A percentile compares a stretch with the other conserved stretches of the same genome.
Conservation (phyloP, 208 protist species). For the Blastocrithidia nonstop region DNA sequence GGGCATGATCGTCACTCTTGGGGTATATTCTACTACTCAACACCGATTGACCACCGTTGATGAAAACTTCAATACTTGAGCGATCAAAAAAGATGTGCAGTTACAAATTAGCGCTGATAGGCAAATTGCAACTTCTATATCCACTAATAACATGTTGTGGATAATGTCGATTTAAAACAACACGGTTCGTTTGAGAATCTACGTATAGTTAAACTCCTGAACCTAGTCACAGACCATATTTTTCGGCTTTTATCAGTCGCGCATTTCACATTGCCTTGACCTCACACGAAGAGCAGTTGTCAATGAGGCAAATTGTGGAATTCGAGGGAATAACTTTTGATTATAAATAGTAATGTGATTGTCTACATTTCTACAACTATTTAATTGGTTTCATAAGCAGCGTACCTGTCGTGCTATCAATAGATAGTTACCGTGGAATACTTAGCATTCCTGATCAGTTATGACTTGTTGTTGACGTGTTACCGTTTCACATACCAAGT, state of each 20-base stretch:
- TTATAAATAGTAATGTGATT: conserved; percentile 11
- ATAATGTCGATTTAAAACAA: conserved; percentile 41
- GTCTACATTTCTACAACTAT: conserved; percentile 20
- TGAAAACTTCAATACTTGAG: conserved; percentile 42
- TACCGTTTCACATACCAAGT: conserved; percentile 40
- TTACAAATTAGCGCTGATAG: conserved; percentile 2
- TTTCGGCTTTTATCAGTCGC: conserved; percentile 21
- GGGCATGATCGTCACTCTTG: conserved; percentile 6
- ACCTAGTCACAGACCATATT: conserved; percentile 48
- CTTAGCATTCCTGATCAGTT: conserved; percentile 28
- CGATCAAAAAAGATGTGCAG: conserved; percentile 35
- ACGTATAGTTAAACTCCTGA: conserved; percentile 26
- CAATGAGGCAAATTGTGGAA: conserved; percentile 12
- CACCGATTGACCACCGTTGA: conserved; percentile 25
- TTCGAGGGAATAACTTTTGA: conserved; percentile 13
- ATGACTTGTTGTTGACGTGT: conserved; percentile 29
- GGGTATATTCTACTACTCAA: conserved; percentile 38
- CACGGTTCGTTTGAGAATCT: conserved; percentile 14
- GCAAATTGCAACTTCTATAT: conserved; percentile 27
- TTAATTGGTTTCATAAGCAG: conserved; percentile 15
- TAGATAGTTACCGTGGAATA: conserved; percentile 17
- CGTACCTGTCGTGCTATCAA: conserved; percentile 16
- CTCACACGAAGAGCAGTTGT: conserved; percentile 21
- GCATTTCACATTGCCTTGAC: conserved; percentile 17
- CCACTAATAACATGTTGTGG: conserved; percentile 29